Evolutionary conservation across 2,329 filamentous ascomycete genomes (phyloP), one percentile per base, ranked within the genome.

Genomic region (Thermothelomyces thermophilus): DNA sequence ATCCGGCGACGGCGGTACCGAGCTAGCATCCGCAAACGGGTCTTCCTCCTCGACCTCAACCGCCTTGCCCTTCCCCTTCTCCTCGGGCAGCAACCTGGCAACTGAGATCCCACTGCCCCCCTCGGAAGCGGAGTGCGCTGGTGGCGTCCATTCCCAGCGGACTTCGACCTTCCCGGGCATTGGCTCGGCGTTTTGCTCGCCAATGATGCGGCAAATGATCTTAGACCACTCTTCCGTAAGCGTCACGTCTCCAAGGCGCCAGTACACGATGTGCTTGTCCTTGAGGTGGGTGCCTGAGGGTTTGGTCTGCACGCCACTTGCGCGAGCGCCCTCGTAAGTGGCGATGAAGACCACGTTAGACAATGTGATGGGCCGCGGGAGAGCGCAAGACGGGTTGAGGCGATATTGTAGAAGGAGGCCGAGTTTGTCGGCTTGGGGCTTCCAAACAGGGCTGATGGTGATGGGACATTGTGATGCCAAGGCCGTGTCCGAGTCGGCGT

Each of bases 341-440:
- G 84, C 80, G 14, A 88, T 75, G 22, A 94, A 73, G 5, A 86
- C 76, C 20, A 96, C 75, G 60, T 95, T 95, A 60, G 83, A 84
- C 62, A 67, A 76, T 63, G 60, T 73, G 56, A 70, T 67, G 1
- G 70, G 69, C 19, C 56, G 63, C 2, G 63, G 55, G 3, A 73
- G 70, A 42, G 70, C 73, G 56, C 64, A 89, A 1, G 74, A 71
- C 0, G 89, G 86, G 66, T 96, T 95, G 14, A 93, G 76, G 5
- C 83, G 82, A 69, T 96, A 97, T 62, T 86, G 82, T 33, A 97
- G 72, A 47, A 96, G 80, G 35, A 94, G 80, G 35, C 87, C 90
- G n/a, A 91, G 80, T 68, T 95, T 91, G 55, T 86, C 84, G 37
- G 86, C 80, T 61, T 93, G 84, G 2, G 87, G 74, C 64, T 91